phyloP scores from a whole-genome alignment of 106 monocot species.

The Agapanthus africanus region DNA sequence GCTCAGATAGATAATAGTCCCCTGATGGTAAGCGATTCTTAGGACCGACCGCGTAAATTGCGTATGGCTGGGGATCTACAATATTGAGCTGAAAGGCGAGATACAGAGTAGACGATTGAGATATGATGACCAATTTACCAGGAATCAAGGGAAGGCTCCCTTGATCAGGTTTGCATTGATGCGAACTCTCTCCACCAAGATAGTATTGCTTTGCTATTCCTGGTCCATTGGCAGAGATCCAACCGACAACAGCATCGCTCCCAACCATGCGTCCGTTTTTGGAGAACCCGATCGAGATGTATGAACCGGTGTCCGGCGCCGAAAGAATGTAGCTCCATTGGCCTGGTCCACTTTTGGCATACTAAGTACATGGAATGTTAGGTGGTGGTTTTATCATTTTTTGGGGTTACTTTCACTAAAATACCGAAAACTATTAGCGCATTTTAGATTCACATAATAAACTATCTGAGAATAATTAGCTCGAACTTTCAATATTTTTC shows the following conservation, averaged over 20 bases:
- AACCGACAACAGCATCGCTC: constrained; percentile 45
- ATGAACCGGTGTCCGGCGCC: constrained; percentile 33
- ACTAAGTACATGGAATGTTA: constrained; percentile 18
- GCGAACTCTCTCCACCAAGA: constrained; percentile 28
- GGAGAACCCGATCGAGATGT: constrained; percentile 54
- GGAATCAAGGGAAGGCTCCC: constrained; percentile 23
- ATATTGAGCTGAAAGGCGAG: constrained; percentile 36
- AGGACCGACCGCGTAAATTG: constrained; percentile 49
- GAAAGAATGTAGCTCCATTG: constrained; percentile 54
- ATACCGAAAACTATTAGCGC: not conserved
- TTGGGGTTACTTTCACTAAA: not conserved
- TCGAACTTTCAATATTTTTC: no score
- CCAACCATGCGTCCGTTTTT: constrained; percentile 35
- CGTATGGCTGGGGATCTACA: constrained; percentile 10
- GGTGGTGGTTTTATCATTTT: not conserved
- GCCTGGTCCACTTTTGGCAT: constrained; percentile 4
- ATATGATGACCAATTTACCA: constrained; percentile 9
- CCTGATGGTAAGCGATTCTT: constrained; percentile 14
- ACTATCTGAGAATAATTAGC: no score
- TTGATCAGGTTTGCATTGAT: constrained; percentile 38
- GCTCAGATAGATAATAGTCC: constrained; percentile 16
- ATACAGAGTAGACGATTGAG: constrained; percentile 24
- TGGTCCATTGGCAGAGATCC: constrained; percentile 15
- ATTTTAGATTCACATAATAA: no score
- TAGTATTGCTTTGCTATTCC: constrained; percentile 56